These are phyloP conservation scores for Stereocaulon alpinum DNA, from an alignment of 495 filamentous ascomycete genomes.

Conservation along the genomic window DNA sequence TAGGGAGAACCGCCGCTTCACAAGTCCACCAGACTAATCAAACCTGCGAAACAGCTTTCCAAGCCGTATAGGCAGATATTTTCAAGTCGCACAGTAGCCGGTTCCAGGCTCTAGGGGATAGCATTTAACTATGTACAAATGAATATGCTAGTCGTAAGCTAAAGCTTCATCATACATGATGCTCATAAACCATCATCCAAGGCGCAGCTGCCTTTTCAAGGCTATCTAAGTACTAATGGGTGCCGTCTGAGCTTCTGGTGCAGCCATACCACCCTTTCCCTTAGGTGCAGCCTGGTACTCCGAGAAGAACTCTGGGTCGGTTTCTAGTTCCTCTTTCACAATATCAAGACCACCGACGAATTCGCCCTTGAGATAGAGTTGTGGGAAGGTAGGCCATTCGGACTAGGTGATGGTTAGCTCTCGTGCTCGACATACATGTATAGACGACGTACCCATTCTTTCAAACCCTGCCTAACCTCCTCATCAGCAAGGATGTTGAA, in stretches of 20 bases:
- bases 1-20: too few relatives aligned
- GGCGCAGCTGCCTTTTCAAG: too few relatives aligned
- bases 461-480: constrained; percentile 90
- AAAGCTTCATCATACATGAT: too few relatives aligned
- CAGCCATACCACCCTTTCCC: constrained; percentile 25
- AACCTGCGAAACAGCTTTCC: too few relatives aligned
- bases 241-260: constrained; percentile 21
- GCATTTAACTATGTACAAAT: too few relatives aligned
- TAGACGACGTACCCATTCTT: constrained; percentile 56
- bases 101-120: too few relatives aligned
- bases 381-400: constrained; percentile 95
- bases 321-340: constrained; percentile 70
- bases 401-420: constrained; percentile 5
- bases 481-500: constrained; percentile 92
- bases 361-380: constrained; percentile 74
- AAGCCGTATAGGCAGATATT: too few relatives aligned
- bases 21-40: too few relatives aligned
- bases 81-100: too few relatives aligned
- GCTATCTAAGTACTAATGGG: constrained; percentile 15
- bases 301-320: constrained; percentile 68
- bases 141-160: too few relatives aligned
- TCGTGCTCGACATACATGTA: background rate
- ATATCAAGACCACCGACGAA: constrained; percentile 93
- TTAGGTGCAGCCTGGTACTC: constrained; percentile 44
- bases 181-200: too few relatives aligned